phyloP scores from a whole-genome alignment of 371 early-diverging fungal species.

The Lichtheimia hyalospora region DNA sequence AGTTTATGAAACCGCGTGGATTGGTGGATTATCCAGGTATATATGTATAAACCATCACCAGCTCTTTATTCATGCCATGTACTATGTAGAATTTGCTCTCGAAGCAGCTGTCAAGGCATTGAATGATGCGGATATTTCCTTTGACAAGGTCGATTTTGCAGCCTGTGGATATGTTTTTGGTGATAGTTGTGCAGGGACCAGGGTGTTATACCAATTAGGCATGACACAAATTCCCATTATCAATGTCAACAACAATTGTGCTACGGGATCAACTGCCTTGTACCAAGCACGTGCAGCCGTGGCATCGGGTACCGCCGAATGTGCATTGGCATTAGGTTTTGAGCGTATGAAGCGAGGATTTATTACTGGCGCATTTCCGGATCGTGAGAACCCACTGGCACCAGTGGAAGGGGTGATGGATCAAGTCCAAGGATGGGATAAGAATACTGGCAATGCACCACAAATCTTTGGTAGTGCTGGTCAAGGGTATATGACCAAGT shows the following conservation, averaged over 20 bases:
- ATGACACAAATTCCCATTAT: constrained; percentile 65
- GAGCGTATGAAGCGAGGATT: constrained; percentile 75
- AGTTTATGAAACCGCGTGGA: constrained; percentile 65
- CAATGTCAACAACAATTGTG: constrained; percentile 85
- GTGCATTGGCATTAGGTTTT: constrained; percentile 79
- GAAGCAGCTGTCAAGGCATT: constrained; percentile 79
- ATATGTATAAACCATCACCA: not conserved
- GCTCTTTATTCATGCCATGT: not conserved
- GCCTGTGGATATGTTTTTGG: constrained; percentile 66
- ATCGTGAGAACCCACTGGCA: constrained; percentile 72
- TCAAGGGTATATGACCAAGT: constrained; percentile 69
- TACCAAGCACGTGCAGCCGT: constrained; percentile 71
- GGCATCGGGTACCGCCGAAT: constrained; percentile 69
- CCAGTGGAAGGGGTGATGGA: constrained; percentile 56
- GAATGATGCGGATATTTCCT: constrained; percentile 67
- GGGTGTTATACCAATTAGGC: constrained; percentile 70
- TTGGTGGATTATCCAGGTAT: constrained; percentile 61
- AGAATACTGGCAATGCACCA: constrained; percentile 65
- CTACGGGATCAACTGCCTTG: constrained; percentile 78
- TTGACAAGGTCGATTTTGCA: constrained; percentile 67
- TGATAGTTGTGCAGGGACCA: constrained; percentile 79
- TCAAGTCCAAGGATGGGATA: constrained; percentile 60
- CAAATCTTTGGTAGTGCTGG: constrained; percentile 79
- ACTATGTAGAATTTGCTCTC: constrained; percentile 59
- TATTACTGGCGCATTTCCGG: constrained; percentile 55